A percentile compares a stretch with the other conserved stretches of the same genome.
Evolutionary conservation across 2,329 filamentous ascomycete species (phyloP).

Genomic region (Exophiala lecanii-corni): DNA sequence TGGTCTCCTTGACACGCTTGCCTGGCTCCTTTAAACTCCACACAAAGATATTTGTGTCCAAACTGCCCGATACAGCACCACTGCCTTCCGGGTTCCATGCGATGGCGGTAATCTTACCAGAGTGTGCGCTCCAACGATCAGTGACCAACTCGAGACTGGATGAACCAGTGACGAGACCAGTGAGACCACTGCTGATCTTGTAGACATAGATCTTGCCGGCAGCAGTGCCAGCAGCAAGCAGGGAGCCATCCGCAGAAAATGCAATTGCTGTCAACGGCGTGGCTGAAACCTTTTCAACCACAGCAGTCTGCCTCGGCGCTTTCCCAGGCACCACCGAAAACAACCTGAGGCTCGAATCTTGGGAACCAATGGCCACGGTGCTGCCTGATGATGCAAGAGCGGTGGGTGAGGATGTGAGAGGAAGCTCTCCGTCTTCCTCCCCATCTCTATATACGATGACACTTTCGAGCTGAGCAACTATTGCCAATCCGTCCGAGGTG

Average conservation of each 20-base stretch:
- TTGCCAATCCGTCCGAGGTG: conserved; percentile 48
- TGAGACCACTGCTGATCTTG: conserved; percentile 54
- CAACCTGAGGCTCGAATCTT: conserved; percentile 69
- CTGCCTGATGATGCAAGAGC: conserved; percentile 65
- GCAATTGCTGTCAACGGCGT: conserved; percentile 72
- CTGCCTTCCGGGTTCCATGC: conserved; percentile 75
- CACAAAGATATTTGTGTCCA: conserved; percentile 89
- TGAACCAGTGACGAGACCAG: conserved; percentile 20
- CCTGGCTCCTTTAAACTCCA: conserved; percentile 85
- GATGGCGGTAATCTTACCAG: conserved; percentile 61
- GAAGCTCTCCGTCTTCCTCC: conserved; percentile 54
- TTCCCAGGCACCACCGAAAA: conserved; percentile 58
- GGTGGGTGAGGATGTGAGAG: conserved; percentile 62
- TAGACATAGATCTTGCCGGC: conserved; percentile 87
- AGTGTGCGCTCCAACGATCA: conserved; percentile 69
- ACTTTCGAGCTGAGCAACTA: conserved; percentile 57
- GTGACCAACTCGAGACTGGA: conserved; percentile 58
- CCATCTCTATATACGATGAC: conserved; percentile 55
- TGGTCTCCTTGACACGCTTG: conserved; percentile 74
- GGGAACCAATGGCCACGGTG: conserved; percentile 69
- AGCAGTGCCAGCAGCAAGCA: conserved; percentile 76
- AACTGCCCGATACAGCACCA: conserved; percentile 74
- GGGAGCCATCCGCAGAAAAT: conserved; percentile 72
- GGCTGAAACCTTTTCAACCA: conserved; percentile 60
- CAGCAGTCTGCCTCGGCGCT: conserved; percentile 51